A percentile compares a stretch with the other conserved stretches of the same genome.
These are phyloP conservation scores for Lactarius trivialis DNA, from an alignment of 768 basidiomycete genomes.

Conservation along the genomic window DNA sequence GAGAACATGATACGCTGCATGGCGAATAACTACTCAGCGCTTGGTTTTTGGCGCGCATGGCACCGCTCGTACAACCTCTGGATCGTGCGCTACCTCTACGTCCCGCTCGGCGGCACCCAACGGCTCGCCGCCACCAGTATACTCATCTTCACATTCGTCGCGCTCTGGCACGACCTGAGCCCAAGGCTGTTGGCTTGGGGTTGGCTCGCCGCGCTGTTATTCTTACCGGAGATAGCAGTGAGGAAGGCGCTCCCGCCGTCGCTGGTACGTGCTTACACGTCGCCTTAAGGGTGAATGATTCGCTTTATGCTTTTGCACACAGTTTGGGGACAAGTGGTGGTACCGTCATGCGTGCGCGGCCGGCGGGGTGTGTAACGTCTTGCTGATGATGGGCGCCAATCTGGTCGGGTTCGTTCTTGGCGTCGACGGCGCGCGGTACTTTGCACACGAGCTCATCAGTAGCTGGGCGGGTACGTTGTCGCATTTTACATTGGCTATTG, in stretches of 20 bases:
- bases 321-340: slow-evolving; percentile 71
- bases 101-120: slow-evolving; percentile 77
- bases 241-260: slow-evolving; percentile 50
- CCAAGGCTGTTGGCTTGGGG: slow-evolving; percentile 90
- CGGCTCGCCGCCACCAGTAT: slow-evolving; percentile 55
- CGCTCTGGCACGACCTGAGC: slow-evolving; percentile 94
- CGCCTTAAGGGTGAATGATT: neutral
- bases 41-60: slow-evolving; percentile 96
- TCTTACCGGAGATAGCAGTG: slow-evolving; percentile 77
- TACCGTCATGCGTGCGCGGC: slow-evolving; percentile 79
- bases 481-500: neutral
- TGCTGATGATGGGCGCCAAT: slow-evolving; percentile 90
- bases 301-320: slow-evolving; percentile 6
- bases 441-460: slow-evolving; percentile 55
- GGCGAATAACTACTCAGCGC: slow-evolving; percentile 90
- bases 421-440: slow-evolving; percentile 65
- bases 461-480: slow-evolving; percentile 31
- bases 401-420: slow-evolving; percentile 94
- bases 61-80: slow-evolving; percentile 95
- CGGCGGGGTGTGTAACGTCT: slow-evolving; percentile 76
- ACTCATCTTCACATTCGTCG: slow-evolving; percentile 92
- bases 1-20: slow-evolving; percentile 99
- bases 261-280: slow-evolving; percentile 45
- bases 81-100: slow-evolving; percentile 88
- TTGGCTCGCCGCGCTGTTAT: slow-evolving; percentile 89